Base-by-base conservation (phyloP, 768 basidiomycete species). In the Collybia sp. region DNA sequence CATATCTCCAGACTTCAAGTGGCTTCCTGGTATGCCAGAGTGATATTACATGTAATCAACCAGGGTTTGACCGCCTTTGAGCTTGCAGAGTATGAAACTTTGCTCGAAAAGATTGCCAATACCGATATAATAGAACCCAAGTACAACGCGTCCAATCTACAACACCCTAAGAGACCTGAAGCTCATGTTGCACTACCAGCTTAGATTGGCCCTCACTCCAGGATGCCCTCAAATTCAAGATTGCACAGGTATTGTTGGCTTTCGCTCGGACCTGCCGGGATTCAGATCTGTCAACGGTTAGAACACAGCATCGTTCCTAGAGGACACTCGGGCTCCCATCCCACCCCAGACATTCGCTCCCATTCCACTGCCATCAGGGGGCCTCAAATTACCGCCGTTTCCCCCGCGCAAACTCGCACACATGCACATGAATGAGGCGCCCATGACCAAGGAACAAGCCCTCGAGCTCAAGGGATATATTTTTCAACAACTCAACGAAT, bases 381-480 rank as follows among this genome's bases (percentile, higher is more conserved):
- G 85, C 33, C 68, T 85, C 25, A 85, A 77, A 56, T 62, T 87
- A 11, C 79, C 88, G 11, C 87, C 91, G 1, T 91, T 90, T 58
- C 80, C 82, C 17, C 76, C 79, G 35, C 77, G 83, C 32, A 74
- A 71, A 45, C 64, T 66, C 35, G 68, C 69, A 44, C 73, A 75
- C 35, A 57, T 70, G 45, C 77, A 77, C 52, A 65, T 73, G 44
- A 73, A 71, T 40, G 77, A 81, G 40, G 66, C 70, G 9, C 80
- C 83, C 1, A 73, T 79, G 48, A 79, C 61, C 43, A 66, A 70
- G 44, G 69, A 78, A 40, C 82, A 90, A 55, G 80, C 83, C 1
- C 68, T 72, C 12, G 73, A 74, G 33, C 62, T 80, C 60, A 80
- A 82, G 63, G 60, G 67, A 6, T 59, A 60, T 4, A 73, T 93